Percentiles rank a stretch among this genome's conserved stretches.
These are phyloP conservation scores for Paraglomus occultum DNA, from an alignment of 192 early-diverging fungal genomes.

Conservation along the genomic window DNA sequence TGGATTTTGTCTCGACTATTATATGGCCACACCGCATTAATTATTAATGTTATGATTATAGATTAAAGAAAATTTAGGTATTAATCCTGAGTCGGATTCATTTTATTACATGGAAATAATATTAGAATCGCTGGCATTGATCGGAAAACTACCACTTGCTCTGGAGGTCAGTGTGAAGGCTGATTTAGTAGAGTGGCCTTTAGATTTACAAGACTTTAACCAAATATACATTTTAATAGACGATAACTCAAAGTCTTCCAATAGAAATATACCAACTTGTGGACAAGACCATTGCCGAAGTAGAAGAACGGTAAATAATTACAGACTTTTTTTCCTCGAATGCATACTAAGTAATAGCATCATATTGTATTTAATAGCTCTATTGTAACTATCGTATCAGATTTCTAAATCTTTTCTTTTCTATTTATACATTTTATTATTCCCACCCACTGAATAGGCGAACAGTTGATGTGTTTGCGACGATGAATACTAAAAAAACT, in stretches of 20 bases:
- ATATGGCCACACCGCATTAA: background rate
- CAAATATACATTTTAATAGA: slow-evolving; percentile 45
- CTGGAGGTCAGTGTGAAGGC: slow-evolving; percentile 40
- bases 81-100: slow-evolving; percentile 74
- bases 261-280: slow-evolving; percentile 69
- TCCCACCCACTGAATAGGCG: slow-evolving; percentile 12
- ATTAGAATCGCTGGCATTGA: slow-evolving; percentile 62
- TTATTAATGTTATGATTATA: slow-evolving; percentile 27
- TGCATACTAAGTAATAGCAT: background rate
- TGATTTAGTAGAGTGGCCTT: background rate
- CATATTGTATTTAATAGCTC: background rate
- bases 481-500: slow-evolving; percentile 38
- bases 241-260: slow-evolving; percentile 66
- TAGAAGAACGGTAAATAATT: slow-evolving; percentile 67
- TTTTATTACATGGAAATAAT: slow-evolving; percentile 77
- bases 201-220: background rate
- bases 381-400: background rate
- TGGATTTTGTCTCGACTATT: background rate
- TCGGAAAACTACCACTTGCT: slow-evolving; percentile 53
- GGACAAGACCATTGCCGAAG: slow-evolving; percentile 69
- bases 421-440: background rate
- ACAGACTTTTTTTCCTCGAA: background rate
- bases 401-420: background rate
- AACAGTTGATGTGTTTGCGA: slow-evolving; percentile 36
- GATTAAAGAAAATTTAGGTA: slow-evolving; percentile 59